Evolutionary conservation across 1,139 yeast species (phyloP).

Genomic region (Zygosaccharomyces sapae): DNA sequence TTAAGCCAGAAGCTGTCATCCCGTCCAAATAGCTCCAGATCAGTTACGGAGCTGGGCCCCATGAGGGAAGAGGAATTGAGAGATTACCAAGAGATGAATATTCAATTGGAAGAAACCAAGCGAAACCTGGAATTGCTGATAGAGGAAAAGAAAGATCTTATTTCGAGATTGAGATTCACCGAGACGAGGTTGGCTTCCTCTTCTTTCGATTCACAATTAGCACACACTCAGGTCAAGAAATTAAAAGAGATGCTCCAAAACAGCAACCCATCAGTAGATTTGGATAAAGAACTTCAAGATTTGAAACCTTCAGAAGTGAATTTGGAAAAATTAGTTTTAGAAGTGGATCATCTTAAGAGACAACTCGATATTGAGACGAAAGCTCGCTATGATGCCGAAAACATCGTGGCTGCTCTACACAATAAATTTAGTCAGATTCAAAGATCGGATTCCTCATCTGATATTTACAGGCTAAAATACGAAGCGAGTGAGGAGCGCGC

Average conservation of each 20-base stretch:
- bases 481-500: constrained; percentile 45
- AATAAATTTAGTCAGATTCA: constrained; percentile 32
- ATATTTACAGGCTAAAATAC: constrained; percentile 37
- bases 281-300: constrained; percentile 28
- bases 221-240: constrained; percentile 41
- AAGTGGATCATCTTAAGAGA: constrained; percentile 41
- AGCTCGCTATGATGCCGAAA: constrained; percentile 35
- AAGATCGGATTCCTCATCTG: constrained; percentile 31
- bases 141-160: constrained; percentile 50
- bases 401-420: constrained; percentile 31
- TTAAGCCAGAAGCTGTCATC: constrained; percentile 26
- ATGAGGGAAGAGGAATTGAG: constrained; percentile 35
- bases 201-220: constrained; percentile 48
- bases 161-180: constrained; percentile 55
- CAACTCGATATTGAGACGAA: constrained; percentile 38
- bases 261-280: constrained; percentile 30
- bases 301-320: constrained; percentile 30
- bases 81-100: constrained; percentile 49
- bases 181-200: constrained; percentile 54
- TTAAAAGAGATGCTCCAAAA: constrained; percentile 32
- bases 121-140: constrained; percentile 50
- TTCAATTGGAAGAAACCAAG: constrained; percentile 50
- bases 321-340: constrained; percentile 36
- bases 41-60: constrained; percentile 10
- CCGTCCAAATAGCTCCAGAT: constrained; percentile 1